Conservation (phyloP, 2,329 filamentous ascomycete species). For the Colletotrichum sp. region DNA sequence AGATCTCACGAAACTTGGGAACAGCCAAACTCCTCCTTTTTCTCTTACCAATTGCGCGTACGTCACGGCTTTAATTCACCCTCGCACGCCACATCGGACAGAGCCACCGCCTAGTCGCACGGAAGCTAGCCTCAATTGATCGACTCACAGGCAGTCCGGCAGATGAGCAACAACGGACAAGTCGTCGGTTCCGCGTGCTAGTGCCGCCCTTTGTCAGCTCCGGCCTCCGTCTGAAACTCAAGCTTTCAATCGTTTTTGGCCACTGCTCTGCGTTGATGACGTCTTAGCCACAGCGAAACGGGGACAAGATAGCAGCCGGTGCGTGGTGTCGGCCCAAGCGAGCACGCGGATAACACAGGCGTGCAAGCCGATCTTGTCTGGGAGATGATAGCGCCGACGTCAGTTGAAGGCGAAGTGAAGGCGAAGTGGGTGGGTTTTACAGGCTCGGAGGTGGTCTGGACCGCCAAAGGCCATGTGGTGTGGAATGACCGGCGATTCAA, state of each 20-base stretch:
- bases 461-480: neutral
- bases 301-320: neutral
- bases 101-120: neutral
- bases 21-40: neutral
- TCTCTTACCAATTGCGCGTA: neutral
- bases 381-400: neutral
- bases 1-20: neutral
- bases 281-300: neutral
- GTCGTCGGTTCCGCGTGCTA: neutral
- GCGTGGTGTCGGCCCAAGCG: neutral
- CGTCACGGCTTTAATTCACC: neutral
- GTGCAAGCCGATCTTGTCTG: neutral
- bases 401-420: neutral
- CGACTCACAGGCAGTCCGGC: neutral
- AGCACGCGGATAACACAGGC: neutral
- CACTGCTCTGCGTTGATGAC: neutral
- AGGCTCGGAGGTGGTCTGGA: neutral
- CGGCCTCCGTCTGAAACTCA: neutral
- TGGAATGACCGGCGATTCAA: neutral
- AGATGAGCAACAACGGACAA: neutral
- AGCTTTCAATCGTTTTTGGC: neutral
- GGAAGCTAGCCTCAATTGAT: neutral
- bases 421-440: neutral
- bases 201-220: neutral
- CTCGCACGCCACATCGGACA: neutral